phyloP scores from a whole-genome alignment of 208 protist species.

The Naegleria fowleri region DNA sequence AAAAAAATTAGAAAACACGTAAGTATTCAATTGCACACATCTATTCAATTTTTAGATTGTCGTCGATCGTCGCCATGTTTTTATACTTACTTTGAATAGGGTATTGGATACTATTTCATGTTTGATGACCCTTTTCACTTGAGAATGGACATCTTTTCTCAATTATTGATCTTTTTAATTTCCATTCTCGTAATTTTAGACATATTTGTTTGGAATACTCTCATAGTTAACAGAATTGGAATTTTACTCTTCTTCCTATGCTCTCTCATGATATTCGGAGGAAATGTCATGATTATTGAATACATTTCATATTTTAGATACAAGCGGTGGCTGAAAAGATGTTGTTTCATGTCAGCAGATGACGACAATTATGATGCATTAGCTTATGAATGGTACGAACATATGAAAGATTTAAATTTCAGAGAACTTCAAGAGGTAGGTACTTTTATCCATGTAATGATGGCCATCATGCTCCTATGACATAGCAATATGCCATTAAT shows the following conservation, averaged over 20 bases:
- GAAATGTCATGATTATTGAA: not conserved
- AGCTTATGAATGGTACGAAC: not conserved
- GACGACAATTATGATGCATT: not conserved
- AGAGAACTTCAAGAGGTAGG: not conserved
- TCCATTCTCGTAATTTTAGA: not conserved
- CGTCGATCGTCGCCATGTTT: no score
- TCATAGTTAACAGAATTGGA: not conserved
- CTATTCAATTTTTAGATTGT: no score
- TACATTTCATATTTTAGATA: not conserved
- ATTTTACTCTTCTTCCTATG: not conserved
- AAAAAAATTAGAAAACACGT: not conserved
- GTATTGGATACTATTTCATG: not conserved
- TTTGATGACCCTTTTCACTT: not conserved
- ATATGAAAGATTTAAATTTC: not conserved
- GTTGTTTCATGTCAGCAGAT: not conserved
- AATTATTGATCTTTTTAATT: not conserved
- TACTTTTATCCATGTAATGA: no score
- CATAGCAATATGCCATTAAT: not conserved
- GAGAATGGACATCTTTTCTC: not conserved
- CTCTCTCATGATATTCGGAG: not conserved
- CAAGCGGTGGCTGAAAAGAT: no score
- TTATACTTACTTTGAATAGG: not conserved
- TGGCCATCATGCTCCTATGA: no score
- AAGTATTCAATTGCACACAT: no score
- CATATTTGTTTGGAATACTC: not conserved